phyloP scores from a whole-genome alignment of 257 asterid species.

The Nicotiana obtusifolia region DNA sequence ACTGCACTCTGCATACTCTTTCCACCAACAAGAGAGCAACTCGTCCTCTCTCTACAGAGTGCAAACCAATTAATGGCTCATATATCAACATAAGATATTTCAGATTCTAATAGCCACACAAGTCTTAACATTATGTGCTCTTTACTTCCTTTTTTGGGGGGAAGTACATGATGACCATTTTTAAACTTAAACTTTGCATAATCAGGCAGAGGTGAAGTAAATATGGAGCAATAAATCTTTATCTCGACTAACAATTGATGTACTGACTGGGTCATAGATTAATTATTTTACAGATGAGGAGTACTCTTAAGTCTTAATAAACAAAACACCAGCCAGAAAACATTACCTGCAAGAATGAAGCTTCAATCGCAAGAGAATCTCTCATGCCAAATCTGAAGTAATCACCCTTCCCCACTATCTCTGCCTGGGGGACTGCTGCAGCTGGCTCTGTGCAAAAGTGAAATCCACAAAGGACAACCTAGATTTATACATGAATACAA shows the following conservation, averaged over 20 bases:
- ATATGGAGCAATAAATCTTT: background rate
- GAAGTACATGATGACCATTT: background rate
- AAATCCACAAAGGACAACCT: slow-evolving; percentile 11
- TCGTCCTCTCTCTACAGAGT: slow-evolving; percentile 76
- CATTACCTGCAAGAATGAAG: slow-evolving; percentile 86
- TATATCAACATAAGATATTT: background rate
- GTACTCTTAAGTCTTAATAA: background rate
- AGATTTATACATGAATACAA: background rate
- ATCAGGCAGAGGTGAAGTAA: slow-evolving; percentile 1
- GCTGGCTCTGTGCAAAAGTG: slow-evolving; percentile 57
- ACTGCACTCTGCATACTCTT: slow-evolving; percentile 94
- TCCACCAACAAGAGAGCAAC: slow-evolving; percentile 90
- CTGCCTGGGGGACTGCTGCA: slow-evolving; percentile 78
- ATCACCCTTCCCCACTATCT: slow-evolving; percentile 83
- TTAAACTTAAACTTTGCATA: background rate
- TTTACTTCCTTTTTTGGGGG: background rate
- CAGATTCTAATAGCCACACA: background rate
- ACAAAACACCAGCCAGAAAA: slow-evolving; percentile 5
- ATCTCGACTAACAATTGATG: background rate
- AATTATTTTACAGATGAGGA: background rate
- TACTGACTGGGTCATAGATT: background rate
- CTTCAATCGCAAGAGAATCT: slow-evolving; percentile 97
- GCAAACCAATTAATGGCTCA: background rate
- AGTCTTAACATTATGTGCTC: background rate
- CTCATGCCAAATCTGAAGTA: slow-evolving; percentile 94